Conservation (phyloP, 2,329 filamentous ascomycete species). For the Stachybotrys elegans region DNA sequence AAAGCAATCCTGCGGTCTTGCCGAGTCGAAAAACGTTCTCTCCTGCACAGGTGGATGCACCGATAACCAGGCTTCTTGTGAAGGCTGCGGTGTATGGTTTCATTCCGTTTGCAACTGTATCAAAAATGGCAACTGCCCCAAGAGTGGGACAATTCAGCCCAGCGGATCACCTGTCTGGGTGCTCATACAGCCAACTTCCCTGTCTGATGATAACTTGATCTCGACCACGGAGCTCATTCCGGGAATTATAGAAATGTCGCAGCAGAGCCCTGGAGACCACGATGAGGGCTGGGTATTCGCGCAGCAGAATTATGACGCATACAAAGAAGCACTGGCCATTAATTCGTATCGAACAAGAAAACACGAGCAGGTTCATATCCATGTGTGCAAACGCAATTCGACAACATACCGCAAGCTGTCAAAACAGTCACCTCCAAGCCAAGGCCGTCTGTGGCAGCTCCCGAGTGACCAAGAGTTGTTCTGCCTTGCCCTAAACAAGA, state of each 20-base stretch:
- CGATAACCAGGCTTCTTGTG: slow-evolving; percentile 3
- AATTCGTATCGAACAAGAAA: slow-evolving; percentile 10
- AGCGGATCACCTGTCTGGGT: slow-evolving; percentile 4
- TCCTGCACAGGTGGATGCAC: slow-evolving; percentile 17
- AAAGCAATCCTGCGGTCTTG: not conserved
- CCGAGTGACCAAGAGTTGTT: slow-evolving; percentile 3
- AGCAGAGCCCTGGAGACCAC: not conserved
- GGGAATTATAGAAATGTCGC: slow-evolving; percentile 8
- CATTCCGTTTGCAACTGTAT: slow-evolving; percentile 9
- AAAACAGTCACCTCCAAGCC: not conserved
- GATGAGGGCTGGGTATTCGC: slow-evolving; percentile 9
- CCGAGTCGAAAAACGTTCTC: not conserved
- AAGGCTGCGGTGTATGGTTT: slow-evolving; percentile 9
- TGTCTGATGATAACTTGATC: slow-evolving; percentile 6
- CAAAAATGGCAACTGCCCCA: slow-evolving; percentile 1
- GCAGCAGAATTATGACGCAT: slow-evolving; percentile 6
- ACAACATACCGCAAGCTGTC: slow-evolving; percentile 3
- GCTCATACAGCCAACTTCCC: not conserved
- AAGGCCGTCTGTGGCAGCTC: not conserved
- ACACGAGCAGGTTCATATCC: slow-evolving; percentile 12
- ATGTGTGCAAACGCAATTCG: slow-evolving; percentile 8
- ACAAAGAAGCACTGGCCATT: slow-evolving; percentile 3
- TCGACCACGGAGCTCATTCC: slow-evolving; percentile 6
- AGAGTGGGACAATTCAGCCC: not conserved
- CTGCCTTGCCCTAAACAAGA: slow-evolving; percentile 6